phyloP scores from a whole-genome alignment of 352 stramenopile genomes.

The Globisporangium cystogenes region DNA sequence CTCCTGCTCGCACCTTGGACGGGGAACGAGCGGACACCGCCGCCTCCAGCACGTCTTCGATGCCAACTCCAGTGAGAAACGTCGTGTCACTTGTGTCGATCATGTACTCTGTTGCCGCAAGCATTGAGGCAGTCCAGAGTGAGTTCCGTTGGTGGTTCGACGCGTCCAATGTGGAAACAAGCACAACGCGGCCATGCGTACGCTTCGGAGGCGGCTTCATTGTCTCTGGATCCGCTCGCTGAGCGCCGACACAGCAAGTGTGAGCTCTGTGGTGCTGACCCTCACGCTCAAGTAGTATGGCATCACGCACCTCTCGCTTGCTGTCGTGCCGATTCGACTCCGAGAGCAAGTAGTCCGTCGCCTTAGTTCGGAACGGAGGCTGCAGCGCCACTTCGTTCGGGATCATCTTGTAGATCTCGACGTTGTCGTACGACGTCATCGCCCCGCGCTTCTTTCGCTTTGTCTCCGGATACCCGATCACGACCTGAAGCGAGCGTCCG shows the following conservation, averaged over 20 bases:
- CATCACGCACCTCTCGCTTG: constrained; percentile 20
- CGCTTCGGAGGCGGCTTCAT: constrained; percentile 8
- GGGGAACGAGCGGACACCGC: constrained; percentile 9
- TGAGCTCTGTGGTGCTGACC: background rate
- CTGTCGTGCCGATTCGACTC: constrained; percentile 18
- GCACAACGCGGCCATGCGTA: constrained; percentile 2
- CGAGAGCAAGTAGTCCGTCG: constrained; percentile 35
- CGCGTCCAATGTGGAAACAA: background rate
- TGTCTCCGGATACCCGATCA: constrained; percentile 57
- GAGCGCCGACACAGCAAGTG: background rate
- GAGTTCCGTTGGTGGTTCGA: background rate
- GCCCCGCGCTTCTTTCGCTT: constrained; percentile 52
- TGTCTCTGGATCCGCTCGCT: constrained; percentile 5
- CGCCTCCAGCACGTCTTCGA: constrained; percentile 47
- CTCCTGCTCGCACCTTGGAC: constrained; percentile 20
- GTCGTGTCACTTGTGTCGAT: constrained; percentile 62
- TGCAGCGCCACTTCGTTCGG: constrained; percentile 51
- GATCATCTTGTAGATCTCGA: constrained; percentile 83
- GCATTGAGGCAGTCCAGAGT: background rate
- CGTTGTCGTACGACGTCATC: constrained; percentile 53
- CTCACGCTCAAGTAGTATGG: background rate
- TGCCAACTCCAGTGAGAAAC: constrained; percentile 68
- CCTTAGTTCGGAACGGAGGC: constrained; percentile 44
- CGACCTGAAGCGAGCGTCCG: constrained; percentile 25
- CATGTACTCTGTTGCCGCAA: constrained; percentile 1